Evolutionary conservation across 2,329 filamentous ascomycete species (phyloP), one percentile per base, ranked within the genome.

Genomic region (Cadophora sp.): DNA sequence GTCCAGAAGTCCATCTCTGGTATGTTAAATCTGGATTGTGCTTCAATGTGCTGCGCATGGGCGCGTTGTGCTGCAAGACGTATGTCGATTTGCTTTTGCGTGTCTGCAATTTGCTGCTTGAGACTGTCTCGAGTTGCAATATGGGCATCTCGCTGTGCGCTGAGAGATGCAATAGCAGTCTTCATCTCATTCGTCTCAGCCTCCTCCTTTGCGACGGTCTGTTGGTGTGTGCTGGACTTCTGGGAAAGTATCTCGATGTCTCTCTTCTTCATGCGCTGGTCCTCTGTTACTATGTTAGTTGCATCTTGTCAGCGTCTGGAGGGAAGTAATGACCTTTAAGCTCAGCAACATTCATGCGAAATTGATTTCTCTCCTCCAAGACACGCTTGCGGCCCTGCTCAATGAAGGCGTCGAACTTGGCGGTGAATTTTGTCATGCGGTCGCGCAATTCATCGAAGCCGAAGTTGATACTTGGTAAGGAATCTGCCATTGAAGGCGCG

Each of bases 1-100:
- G 97, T 92, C 96, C 96, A 99, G 78, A 98, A 98, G 73, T 94
- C 92, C 56, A 99, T 85, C 82, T 99, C 96, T 0, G 96, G 96
- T 53, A 92, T 87, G 80, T 99, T 98, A 80, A 95, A 92, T 40
- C 93, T 88, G 64, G 92, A 88, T 81, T 98, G 95, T 1, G 91
- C 87, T 75, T 97, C 93, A 46, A 97, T 84, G 74, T 93, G 89
- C 70, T 88, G 86, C 59, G 92, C 89, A 78, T 92, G 89, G 71
- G 87, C 87, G 62, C 89, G 84, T 80, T 94, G 92, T 14, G 91
- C 89, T n/a, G 90, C 90, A 26, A 92, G 81, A 50, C 88, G 86
- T 34, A 86, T 83, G 64, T 91, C 89, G 71, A 95, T 93, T 64
- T 89, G 87, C 67, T 85, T 85, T 76, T 94, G 91, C 4, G 90